Evolutionary conservation across 495 filamentous ascomycete genomes (phyloP), one percentile per base, ranked within the genome.

Genomic region (Glonium stellatum): DNA sequence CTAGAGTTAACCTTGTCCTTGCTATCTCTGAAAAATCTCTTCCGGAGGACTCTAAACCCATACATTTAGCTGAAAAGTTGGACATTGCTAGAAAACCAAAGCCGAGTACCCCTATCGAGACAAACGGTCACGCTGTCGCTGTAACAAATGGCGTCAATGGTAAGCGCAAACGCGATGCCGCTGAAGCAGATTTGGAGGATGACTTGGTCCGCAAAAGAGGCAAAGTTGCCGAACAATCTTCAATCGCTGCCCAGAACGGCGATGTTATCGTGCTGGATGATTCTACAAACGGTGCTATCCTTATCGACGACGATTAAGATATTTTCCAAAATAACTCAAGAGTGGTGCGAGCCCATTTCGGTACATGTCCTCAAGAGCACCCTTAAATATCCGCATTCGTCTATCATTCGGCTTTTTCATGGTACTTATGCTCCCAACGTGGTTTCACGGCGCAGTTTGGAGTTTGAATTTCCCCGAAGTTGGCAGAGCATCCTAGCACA

Each of bases 1-100:
- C 89, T 1, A 84, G 87, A 27, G 86, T 96, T 59, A 89, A 96
- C 58, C 78, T 97, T 1, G 84, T 92, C n/a, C 73, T 96, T 4
- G 60, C 76, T 4, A 74, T 87, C 36, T 65, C 76, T 31, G 78
- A 81, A 64, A 74, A 71, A 73, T 76, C 67, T 49, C 57, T 77
- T 2, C 54, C 70, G 0, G 66, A 74, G 47, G 76, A 78, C 4
- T 65, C 68, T 0, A 76, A 79, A 57, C 69, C 79, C 0, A 75
- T 83, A 47, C 58, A 70, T 8, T 58, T 84, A 0, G 69, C 79
- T 2, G 66, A 72, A 21, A 59, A 68, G 0, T 59, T 82, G 19
- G 77, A 81, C 5, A 80, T 87, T 27, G 75, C 79, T 0, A 69
- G 75, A 19, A 83, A 80, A 63, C 76, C 74, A 6, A 48, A 50